These are phyloP conservation scores for Ophiorrhiza pumila DNA, from an alignment of 257 asterid genomes.

Conservation along the genomic window DNA sequence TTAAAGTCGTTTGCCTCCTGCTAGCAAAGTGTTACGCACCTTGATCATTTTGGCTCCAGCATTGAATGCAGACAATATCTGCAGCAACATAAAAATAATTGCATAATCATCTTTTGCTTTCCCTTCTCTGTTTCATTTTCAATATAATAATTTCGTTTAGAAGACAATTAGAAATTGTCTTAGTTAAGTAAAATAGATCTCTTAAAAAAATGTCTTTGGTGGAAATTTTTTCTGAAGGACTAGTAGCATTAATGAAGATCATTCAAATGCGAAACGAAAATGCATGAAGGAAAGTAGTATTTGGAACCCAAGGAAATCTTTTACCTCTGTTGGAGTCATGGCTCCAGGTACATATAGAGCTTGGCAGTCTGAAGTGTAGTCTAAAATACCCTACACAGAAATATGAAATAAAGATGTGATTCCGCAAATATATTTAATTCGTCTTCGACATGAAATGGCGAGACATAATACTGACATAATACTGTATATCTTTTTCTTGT, in stretches of 20 bases:
- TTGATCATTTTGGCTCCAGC: constrained; percentile 75
- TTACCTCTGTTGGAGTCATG: constrained; percentile 85
- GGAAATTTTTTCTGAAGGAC: neutral
- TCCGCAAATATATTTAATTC: neutral
- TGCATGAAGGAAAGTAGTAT: neutral
- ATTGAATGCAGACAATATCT: constrained; percentile 60
- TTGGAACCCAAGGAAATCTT: neutral
- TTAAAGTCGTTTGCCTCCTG: neutral
- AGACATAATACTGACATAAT: neutral
- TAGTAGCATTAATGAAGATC: neutral
- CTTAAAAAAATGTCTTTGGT: no score
- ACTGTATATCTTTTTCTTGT: neutral
- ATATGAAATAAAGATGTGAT: neutral
- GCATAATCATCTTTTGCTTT: constrained; percentile 5
- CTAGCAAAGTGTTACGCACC: constrained; percentile 31
- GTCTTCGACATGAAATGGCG: neutral
- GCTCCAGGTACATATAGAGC: constrained; percentile 84
- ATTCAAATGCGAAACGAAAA: neutral
- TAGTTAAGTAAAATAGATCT: neutral
- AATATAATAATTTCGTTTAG: neutral
- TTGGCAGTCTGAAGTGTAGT: constrained; percentile 43
- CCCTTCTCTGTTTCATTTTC: neutral
- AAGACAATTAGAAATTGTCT: no score
- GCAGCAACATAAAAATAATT: constrained; percentile 25
- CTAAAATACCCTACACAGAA: constrained; percentile 49